phyloP scores from a whole-genome alignment of 2,329 filamentous ascomycete genomes.

The Periconia sp. region DNA sequence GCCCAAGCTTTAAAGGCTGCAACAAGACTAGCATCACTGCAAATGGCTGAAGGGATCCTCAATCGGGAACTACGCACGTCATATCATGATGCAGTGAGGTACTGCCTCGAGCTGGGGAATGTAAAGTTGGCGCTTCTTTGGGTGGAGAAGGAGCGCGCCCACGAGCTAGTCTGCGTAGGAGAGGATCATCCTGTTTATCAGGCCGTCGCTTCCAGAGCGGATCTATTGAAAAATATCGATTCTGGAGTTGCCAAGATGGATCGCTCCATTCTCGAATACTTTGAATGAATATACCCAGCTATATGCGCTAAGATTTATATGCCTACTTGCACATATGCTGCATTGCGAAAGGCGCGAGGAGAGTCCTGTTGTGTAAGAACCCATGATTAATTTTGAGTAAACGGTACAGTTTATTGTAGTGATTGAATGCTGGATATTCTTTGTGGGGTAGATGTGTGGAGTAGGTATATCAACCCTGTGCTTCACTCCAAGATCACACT shows the following conservation, averaged over 20 bases:
- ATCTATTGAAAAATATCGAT: constrained; percentile 2
- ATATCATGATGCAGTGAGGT: constrained; percentile 12
- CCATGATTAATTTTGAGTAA: background rate
- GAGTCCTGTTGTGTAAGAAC: background rate
- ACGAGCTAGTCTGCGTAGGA: constrained; percentile 8
- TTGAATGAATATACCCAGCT: background rate
- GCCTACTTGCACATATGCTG: background rate
- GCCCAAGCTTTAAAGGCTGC: constrained; percentile 8
- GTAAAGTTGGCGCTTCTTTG: constrained; percentile 9
- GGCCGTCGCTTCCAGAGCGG: background rate
- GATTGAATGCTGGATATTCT: too few species aligned
- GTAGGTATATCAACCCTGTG: too few species aligned
- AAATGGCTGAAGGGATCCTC: constrained; percentile 7
- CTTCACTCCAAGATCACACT: too few species aligned
- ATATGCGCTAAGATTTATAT: background rate
- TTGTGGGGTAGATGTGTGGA: too few species aligned
- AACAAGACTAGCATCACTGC: constrained; percentile 5
- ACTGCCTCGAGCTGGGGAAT: constrained; percentile 4
- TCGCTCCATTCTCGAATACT: constrained; percentile 1
- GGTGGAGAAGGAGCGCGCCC: constrained; percentile 9
- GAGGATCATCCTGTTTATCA: constrained; percentile 10
- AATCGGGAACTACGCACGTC: constrained; percentile 8
- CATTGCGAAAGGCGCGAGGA: background rate
- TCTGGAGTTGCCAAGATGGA: background rate
- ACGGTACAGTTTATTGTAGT: background rate